Evolutionary conservation across 257 asterid genomes (phyloP).

Genomic region (Jasminum sambac): DNA sequence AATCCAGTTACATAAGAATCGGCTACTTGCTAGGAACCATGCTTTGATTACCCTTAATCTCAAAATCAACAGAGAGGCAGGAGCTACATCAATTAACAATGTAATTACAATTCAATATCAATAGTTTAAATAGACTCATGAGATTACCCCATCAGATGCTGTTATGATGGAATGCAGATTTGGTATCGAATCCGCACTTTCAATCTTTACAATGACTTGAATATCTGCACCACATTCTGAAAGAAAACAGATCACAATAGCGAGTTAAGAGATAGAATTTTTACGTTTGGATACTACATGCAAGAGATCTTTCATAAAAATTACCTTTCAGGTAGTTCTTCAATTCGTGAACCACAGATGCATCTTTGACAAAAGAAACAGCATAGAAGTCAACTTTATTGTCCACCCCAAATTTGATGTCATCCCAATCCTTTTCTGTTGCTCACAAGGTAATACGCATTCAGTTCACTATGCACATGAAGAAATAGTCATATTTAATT

Average conservation of each 20-base stretch:
- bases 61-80: neutral
- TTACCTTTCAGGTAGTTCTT: conserved; percentile 62
- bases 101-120: conserved; percentile 14
- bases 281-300: no score
- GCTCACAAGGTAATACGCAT: conserved; percentile 13
- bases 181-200: conserved; percentile 96
- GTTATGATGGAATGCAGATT: conserved; percentile 84
- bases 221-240: conserved; percentile 77
- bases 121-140: conserved; percentile 10
- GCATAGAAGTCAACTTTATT: conserved; percentile 65
- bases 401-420: conserved; percentile 69
- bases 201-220: conserved; percentile 91
- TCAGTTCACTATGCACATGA: neutral
- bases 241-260: neutral
- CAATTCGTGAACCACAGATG: conserved; percentile 68
- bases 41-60: no score
- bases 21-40: neutral
- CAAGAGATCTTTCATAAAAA: neutral
- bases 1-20: neutral
- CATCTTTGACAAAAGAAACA: conserved; percentile 72
- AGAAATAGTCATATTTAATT: neutral
- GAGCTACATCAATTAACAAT: neutral
- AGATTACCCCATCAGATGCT: conserved; percentile 94
- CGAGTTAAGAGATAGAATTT: no score
- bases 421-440: conserved; percentile 78